These are phyloP conservation scores for Talaromyces thailandensis DNA, from an alignment of 495 filamentous ascomycete species.

Conservation along the genomic window DNA sequence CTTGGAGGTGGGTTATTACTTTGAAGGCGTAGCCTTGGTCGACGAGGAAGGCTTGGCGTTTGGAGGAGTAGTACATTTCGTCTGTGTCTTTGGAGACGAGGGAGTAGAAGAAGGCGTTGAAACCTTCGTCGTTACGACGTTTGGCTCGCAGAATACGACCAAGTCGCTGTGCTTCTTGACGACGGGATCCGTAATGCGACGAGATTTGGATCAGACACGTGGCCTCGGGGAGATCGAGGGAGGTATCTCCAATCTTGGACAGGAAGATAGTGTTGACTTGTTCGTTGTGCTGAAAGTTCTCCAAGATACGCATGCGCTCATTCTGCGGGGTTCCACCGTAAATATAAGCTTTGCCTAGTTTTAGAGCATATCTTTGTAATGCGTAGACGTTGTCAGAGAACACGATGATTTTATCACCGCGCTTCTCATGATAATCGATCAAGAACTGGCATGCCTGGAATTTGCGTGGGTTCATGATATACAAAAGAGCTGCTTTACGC, in stretches of 20 bases:
- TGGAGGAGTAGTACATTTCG: constrained; percentile 97
- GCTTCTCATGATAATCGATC: constrained; percentile 93
- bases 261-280: constrained; percentile 93
- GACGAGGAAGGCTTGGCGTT: constrained; percentile 94
- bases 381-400: constrained; percentile 99
- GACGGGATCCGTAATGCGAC: constrained; percentile 93
- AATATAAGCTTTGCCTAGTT: constrained; percentile 84
- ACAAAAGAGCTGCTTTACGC: constrained; percentile 64
- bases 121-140: constrained; percentile 93
- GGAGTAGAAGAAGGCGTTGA: constrained; percentile 99
- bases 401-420: constrained; percentile 97
- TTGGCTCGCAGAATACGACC: constrained; percentile 95
- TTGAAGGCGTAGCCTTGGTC: constrained; percentile 99
- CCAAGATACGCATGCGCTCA: constrained; percentile 82
- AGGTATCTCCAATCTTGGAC: constrained; percentile 97
- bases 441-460: constrained; percentile 96
- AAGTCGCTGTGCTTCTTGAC: constrained; percentile 92
- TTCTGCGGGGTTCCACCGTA: constrained; percentile 80
- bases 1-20: constrained; percentile 92
- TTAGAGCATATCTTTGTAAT: constrained; percentile 73
- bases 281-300: constrained; percentile 95
- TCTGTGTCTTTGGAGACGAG: constrained; percentile 94
- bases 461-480: constrained; percentile 96
- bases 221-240: constrained; percentile 90
- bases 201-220: constrained; percentile 98